These are phyloP conservation scores for Penicillium turbatum DNA, from an alignment of 495 filamentous ascomycete genomes.

Conservation along the genomic window DNA sequence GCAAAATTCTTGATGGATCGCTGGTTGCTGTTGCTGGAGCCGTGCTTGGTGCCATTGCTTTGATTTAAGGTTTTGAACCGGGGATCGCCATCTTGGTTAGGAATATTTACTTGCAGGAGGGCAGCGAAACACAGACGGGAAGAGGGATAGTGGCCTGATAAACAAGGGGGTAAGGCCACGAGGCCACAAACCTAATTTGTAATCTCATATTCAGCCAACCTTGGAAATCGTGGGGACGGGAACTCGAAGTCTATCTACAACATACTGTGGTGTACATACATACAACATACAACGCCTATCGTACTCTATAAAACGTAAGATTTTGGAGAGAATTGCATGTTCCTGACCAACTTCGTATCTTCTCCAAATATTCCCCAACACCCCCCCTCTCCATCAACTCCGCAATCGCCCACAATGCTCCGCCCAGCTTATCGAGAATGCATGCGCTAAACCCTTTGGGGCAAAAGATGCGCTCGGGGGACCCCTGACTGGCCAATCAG, in stretches of 20 bases:
- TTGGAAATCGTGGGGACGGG: no score
- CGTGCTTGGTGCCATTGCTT: constrained; percentile 29
- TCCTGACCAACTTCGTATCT: neutral
- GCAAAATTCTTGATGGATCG: constrained; percentile 6
- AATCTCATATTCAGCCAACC: neutral
- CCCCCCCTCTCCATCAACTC: neutral
- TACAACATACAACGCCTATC: no score
- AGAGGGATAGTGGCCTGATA: neutral
- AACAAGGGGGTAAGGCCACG: neutral
- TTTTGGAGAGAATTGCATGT: neutral
- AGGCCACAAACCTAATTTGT: neutral
- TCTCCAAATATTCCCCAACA: neutral
- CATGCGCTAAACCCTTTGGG: constrained; percentile 12
- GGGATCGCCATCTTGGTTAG: no score
- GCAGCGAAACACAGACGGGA: no score
- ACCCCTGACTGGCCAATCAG: constrained; percentile 10
- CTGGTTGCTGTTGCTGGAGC: constrained; percentile 27
- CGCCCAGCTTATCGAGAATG: neutral
- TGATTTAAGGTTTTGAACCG: no score
- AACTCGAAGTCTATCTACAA: no score
- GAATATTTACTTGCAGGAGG: no score
- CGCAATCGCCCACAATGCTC: neutral
- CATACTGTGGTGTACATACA: no score
- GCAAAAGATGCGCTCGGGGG: constrained; percentile 22
- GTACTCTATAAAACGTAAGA: neutral